Evolutionary conservation across 768 basidiomycete genomes (phyloP).

Genomic region (Amanita muscaria): DNA sequence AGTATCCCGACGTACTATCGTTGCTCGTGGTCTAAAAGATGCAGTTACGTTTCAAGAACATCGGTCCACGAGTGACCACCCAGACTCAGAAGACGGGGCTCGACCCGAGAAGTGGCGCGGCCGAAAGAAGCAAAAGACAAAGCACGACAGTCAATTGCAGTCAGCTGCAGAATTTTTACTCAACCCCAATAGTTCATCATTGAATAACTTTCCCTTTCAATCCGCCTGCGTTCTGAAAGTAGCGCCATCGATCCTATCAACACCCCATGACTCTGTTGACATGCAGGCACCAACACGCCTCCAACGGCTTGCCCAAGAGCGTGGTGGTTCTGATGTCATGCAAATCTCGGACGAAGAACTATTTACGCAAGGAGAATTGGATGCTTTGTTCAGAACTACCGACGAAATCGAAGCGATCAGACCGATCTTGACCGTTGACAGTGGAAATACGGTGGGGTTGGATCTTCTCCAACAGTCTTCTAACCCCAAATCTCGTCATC

Average conservation of each 20-base stretch:
- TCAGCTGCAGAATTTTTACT: conserved; percentile 50
- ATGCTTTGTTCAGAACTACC: conserved; percentile 44
- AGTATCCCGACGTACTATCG: conserved; percentile 51
- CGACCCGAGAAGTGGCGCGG: not conserved
- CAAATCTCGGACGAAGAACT: conserved; percentile 63
- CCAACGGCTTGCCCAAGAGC: conserved; percentile 47
- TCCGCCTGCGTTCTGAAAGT: not conserved
- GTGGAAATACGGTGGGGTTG: conserved; percentile 13
- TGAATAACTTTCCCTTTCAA: conserved; percentile 7
- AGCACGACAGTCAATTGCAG: conserved; percentile 22
- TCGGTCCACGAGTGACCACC: not conserved
- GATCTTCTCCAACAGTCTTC: conserved; percentile 9
- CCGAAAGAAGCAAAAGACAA: conserved; percentile 19
- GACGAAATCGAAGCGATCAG: conserved; percentile 41
- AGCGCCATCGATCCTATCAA: conserved; percentile 8
- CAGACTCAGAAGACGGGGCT: not conserved
- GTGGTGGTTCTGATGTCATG: conserved; percentile 44
- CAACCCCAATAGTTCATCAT: conserved; percentile 38
- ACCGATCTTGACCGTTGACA: conserved; percentile 22
- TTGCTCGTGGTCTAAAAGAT: conserved; percentile 62
- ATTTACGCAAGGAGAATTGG: conserved; percentile 61
- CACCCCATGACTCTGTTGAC: conserved; percentile 28
- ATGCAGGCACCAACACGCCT: conserved; percentile 39
- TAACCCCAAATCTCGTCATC: conserved; percentile 6
- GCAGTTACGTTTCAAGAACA: conserved; percentile 61